Evolutionary conservation across 495 filamentous ascomycete species (phyloP), one percentile per base, ranked within the genome.

Genomic region (Aspergillus steynii): DNA sequence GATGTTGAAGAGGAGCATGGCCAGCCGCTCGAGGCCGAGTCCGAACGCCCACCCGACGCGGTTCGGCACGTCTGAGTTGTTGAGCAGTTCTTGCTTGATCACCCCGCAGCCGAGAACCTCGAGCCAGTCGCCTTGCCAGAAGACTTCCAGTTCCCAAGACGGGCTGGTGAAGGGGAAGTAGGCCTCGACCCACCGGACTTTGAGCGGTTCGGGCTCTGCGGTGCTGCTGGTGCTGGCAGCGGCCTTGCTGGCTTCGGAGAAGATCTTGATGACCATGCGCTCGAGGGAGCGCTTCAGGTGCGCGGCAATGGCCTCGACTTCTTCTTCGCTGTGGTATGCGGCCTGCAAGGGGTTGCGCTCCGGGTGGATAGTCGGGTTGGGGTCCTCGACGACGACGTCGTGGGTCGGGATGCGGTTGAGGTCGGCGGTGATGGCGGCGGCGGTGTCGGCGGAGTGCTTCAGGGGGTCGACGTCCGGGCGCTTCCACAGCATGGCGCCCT

Each of bases 141-240:
- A 93, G 15, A 99, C 91, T 71, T 99, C 95, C 10, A 99, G 80
- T 65, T 99, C 95, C 92, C 92, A 99, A 0, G 88, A 93, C 0
- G 96, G 95, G 48, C 86, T 90, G 0, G 95, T 99, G 71, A 97
- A 98, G 6, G 95, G 95, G 78, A 99, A 85, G 74, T 96, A 98
- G 3, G 95, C 92, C 70, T 97, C 93, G 3, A 98, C 87, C 95
- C 95, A 99, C 55, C 95, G 86, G 50, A 97, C 85, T 68, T 85
- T 87, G 49, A 98, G 75, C 28, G 93, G 92, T 62, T 92, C 86
- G 8, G 79, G 72, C 5, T 75, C 70, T 8, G 71, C 72, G 55
- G 74, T 77, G 81, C 77, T 31, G 77, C 75, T 34, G 20, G 20
- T 20, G 20, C 20, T 20, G 20, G 78, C 74, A 1, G 84, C 86